Conservation (phyloP, 106 monocot genomes). For the Xerophyta viscosa region DNA sequence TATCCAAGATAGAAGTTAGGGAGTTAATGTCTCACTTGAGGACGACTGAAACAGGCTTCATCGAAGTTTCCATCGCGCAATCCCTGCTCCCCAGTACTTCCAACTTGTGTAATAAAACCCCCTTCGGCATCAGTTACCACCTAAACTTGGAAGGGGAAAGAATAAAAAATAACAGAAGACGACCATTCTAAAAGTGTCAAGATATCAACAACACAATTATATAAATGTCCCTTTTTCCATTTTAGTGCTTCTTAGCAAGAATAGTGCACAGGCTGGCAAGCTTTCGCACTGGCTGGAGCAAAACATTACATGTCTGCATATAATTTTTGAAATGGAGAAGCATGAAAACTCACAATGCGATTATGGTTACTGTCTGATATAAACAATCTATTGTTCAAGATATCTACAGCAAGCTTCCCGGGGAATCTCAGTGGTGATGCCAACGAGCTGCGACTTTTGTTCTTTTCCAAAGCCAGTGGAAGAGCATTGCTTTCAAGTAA, state of each 20-base stretch:
- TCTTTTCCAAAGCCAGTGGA: conserved; percentile 80
- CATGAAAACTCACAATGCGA: conserved; percentile 91
- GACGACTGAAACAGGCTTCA: conserved; percentile 75
- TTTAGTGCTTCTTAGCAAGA: no score
- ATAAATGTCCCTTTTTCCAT: no score
- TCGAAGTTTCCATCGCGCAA: conserved; percentile 79
- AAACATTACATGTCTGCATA: no score
- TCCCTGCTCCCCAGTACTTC: conserved; percentile 79
- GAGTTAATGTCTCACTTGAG: conserved; percentile 73
- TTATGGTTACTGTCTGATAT: conserved; percentile 99
- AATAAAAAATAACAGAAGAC: no score
- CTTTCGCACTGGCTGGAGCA: no score
- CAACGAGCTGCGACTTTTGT: conserved; percentile 42
- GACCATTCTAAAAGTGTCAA: no score
- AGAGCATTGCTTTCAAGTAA: conserved; percentile 43
- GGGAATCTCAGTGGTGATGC: conserved; percentile 83
- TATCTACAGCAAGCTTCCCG: conserved; percentile 82
- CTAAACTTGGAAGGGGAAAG: conserved; percentile 21
- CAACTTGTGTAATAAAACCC: conserved; percentile 77
- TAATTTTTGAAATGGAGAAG: no score
- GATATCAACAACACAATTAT: no score
- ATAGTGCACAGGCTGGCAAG: no score
- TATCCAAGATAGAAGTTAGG: no score
- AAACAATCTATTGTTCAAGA: conserved; percentile 73
- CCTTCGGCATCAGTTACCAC: conserved; percentile 85